phyloP scores from a whole-genome alignment of 2,329 filamentous ascomycete genomes.

The Xylariaceae sp. region DNA sequence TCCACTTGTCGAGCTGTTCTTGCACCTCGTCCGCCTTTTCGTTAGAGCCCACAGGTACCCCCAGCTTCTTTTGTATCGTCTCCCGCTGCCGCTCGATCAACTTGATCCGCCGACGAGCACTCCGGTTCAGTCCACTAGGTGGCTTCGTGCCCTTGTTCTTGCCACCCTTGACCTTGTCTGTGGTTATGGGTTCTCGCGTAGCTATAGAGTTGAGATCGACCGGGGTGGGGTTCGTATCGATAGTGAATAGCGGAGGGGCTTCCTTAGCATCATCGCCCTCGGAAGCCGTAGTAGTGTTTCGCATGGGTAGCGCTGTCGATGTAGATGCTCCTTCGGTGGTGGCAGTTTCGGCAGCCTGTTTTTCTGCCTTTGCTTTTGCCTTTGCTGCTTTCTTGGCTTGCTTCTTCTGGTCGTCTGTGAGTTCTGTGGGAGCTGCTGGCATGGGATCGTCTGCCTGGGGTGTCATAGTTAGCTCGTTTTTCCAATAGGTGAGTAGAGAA shows the following conservation, averaged over 20 bases:
- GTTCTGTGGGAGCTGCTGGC: background rate
- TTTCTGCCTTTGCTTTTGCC: slow-evolving; percentile 72
- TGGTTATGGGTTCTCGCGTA: background rate
- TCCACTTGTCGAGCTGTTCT: slow-evolving; percentile 28
- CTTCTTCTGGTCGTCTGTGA: slow-evolving; percentile 45
- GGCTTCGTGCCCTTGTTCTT: slow-evolving; percentile 3
- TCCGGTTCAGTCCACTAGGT: slow-evolving; percentile 30
- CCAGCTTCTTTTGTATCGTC: slow-evolving; percentile 29
- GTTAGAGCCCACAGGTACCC: slow-evolving; percentile 22
- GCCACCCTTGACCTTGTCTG: slow-evolving; percentile 13
- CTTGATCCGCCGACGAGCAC: slow-evolving; percentile 32
- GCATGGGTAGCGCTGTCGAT: slow-evolving; percentile 1
- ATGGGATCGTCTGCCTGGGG: slow-evolving; percentile 2
- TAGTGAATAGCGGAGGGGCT: slow-evolving; percentile 24
- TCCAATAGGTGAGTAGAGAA: background rate
- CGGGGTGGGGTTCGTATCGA: slow-evolving; percentile 32
- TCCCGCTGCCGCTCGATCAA: slow-evolving; percentile 34
- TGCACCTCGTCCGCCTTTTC: slow-evolving; percentile 32
- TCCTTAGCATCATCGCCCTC: slow-evolving; percentile 1
- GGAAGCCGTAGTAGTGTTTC: background rate
- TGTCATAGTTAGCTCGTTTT: slow-evolving; percentile 51
- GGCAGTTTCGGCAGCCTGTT: slow-evolving; percentile 29
- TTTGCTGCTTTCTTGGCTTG: slow-evolving; percentile 41
- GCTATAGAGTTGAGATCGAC: slow-evolving; percentile 18
- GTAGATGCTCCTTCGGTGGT: slow-evolving; percentile 7